Evolutionary conservation across 2,329 filamentous ascomycete genomes (phyloP).

Genomic region (Penicillium psychrosexuale): DNA sequence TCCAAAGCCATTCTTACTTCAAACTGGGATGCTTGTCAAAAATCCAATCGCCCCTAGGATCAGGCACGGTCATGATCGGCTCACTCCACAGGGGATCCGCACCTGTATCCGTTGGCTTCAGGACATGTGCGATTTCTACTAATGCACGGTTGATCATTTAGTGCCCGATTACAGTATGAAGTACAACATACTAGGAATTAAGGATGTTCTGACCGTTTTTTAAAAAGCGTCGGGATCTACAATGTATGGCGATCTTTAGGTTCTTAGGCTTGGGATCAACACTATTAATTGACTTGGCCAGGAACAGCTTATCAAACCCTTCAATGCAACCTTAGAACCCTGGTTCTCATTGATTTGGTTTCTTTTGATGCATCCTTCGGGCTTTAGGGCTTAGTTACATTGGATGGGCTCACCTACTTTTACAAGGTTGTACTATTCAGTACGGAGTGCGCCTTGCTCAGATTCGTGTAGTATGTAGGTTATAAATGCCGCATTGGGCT

Average conservation of each 20-base stretch:
- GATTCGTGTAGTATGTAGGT: not conserved
- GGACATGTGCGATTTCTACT: slow-evolving; percentile 1
- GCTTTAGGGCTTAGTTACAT: too few relatives aligned
- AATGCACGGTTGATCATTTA: not conserved
- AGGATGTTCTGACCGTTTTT: not conserved
- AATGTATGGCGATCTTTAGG: not conserved
- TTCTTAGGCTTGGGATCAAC: not conserved
- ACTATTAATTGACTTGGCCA: not conserved
- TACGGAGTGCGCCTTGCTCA: not conserved
- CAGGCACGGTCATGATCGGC: slow-evolving; percentile 2
- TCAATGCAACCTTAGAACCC: not conserved
- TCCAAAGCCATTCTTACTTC: not conserved
- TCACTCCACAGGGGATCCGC: slow-evolving; percentile 7
- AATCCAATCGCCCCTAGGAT: not conserved
- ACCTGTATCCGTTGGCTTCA: not conserved
- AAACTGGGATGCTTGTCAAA: not conserved
- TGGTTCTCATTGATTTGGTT: not conserved
- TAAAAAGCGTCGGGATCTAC: too few relatives aligned
- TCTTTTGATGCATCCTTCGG: not conserved
- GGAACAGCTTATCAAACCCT: too few relatives aligned
- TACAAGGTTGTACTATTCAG: not conserved
- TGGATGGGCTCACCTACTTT: not conserved
- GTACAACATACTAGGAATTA: not conserved
- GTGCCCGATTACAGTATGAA: not conserved
- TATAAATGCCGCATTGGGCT: not conserved